Base-by-base conservation (phyloP, 106 monocot species). In the Allium fistulosum region DNA sequence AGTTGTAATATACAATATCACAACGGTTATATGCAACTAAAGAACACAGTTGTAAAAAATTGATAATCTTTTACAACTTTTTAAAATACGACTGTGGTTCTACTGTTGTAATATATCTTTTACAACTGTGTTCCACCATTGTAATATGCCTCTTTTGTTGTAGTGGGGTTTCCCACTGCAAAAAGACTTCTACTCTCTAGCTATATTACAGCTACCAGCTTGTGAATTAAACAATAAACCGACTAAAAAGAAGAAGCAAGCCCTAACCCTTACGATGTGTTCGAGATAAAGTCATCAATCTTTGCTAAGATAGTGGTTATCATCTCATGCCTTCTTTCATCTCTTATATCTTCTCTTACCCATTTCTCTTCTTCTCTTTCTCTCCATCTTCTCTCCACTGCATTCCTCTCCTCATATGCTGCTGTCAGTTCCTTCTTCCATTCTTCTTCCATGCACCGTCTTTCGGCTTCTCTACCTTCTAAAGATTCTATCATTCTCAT, bases 391-490 rank as follows among this genome's bases (percentile, higher is more conserved):
- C 79, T 72, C 48, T 83, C 83, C 78, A 82, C 69, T 49, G 52
- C 78, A 52, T 57, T 49, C 61, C 88, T 81, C 74, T 91, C 83
- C 63, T 66, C 66, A 59, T 27, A 53, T 48, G 88, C n/a, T 6
- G 68, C 74, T 65, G 74, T 79, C 88, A 95, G 85, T 46, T 48
- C 22, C 51, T 59, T 61, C 76, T 81, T 69, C 85, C 88, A 88
- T 69, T 86, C 81, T 72, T 71, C 75, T 71, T 82, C 86, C 56
- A 49, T 74, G 7, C 13, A 71, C 49, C 74, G 70, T 73, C 95
- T 83, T 81, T 91, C 88, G 7, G 69, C 77, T 63, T 88, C 95
- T 53, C 83, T 83, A 48, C 63, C 75, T 81, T 91, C 91, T 37
- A 68, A 49, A 26, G 67, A 83, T 75, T 76, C 51, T 63, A 85